phyloP scores from a whole-genome alignment of 1,284 basidiomycete genomes.

The Pholiota adiposa region DNA sequence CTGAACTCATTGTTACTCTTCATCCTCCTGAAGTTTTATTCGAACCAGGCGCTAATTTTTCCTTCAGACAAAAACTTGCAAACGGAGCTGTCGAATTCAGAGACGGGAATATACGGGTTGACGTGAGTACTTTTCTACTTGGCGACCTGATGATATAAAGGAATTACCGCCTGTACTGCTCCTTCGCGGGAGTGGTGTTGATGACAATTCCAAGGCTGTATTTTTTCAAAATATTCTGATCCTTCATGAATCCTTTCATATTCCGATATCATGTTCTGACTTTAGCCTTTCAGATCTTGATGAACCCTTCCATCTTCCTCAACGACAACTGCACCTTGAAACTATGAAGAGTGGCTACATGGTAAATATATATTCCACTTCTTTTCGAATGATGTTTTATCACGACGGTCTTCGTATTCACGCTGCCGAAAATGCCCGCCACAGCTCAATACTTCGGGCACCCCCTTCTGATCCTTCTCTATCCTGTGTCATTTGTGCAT shows the following conservation, averaged over 20 bases:
- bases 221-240: slow-evolving; percentile 59
- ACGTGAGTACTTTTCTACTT: slow-evolving; percentile 36
- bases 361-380: slow-evolving; percentile 28
- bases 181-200: slow-evolving; percentile 45
- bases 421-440: slow-evolving; percentile 86
- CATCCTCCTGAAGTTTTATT: not conserved
- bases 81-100: too few relatives aligned
- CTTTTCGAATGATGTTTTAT: slow-evolving; percentile 48
- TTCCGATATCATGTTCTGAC: slow-evolving; percentile 10
- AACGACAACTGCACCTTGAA: too few relatives aligned
- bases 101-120: not conserved
- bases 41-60: not conserved
- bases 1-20: slow-evolving; percentile 18
- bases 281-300: slow-evolving; percentile 6
- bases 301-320: not conserved
- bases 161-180: slow-evolving; percentile 79
- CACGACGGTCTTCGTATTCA: slow-evolving; percentile 90
- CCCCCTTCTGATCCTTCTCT: slow-evolving; percentile 62
- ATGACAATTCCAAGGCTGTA: slow-evolving; percentile 81
- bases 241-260: not conserved
- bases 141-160: slow-evolving; percentile 58
- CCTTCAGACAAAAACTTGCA: not conserved
- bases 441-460: slow-evolving; percentile 85
- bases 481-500: not conserved
- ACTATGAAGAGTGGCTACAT: not conserved